phyloP scores from a whole-genome alignment of 139 green algal species.

The Haematococcus lacustris region DNA sequence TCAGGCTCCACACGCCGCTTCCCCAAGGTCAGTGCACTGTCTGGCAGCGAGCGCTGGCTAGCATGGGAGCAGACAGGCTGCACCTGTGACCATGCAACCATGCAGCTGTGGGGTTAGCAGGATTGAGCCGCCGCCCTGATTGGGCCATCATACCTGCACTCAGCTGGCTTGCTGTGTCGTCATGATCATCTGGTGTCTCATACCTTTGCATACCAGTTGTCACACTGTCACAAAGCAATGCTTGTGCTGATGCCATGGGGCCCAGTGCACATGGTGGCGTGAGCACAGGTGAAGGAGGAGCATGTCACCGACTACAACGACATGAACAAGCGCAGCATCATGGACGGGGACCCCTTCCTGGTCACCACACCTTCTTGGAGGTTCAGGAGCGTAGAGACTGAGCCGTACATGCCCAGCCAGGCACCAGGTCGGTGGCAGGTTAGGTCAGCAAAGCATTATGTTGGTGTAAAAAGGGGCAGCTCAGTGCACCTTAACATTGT shows the following conservation, averaged over 20 bases:
- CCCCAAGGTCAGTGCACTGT: slow-evolving; percentile 26
- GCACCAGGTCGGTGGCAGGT: slow-evolving; percentile 23
- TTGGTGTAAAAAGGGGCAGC: too few species aligned
- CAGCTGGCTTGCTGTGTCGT: neutral
- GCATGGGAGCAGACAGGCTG: too few species aligned
- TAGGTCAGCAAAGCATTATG: too few species aligned
- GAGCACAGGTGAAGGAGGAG: slow-evolving; percentile 15
- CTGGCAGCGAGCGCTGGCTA: too few species aligned
- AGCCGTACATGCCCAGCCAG: slow-evolving; percentile 48
- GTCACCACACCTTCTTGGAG: slow-evolving; percentile 20
- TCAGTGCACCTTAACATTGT: too few species aligned
- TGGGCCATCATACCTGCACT: too few species aligned
- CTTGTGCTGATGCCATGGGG: too few species aligned
- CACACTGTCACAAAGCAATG: too few species aligned
- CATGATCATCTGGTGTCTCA: neutral
- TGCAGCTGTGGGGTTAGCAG: too few species aligned
- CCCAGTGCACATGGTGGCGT: too few species aligned
- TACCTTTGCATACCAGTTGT: neutral
- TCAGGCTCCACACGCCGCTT: slow-evolving; percentile 39
- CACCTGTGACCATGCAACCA: too few species aligned
- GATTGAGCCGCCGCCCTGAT: too few species aligned
- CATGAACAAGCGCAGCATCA: slow-evolving; percentile 38
- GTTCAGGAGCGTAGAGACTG: slow-evolving; percentile 32
- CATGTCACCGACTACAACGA: slow-evolving; percentile 39
- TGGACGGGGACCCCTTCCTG: slow-evolving; percentile 53